Conservation (phyloP, 768 basidiomycete genomes). For the Mycena pura region DNA sequence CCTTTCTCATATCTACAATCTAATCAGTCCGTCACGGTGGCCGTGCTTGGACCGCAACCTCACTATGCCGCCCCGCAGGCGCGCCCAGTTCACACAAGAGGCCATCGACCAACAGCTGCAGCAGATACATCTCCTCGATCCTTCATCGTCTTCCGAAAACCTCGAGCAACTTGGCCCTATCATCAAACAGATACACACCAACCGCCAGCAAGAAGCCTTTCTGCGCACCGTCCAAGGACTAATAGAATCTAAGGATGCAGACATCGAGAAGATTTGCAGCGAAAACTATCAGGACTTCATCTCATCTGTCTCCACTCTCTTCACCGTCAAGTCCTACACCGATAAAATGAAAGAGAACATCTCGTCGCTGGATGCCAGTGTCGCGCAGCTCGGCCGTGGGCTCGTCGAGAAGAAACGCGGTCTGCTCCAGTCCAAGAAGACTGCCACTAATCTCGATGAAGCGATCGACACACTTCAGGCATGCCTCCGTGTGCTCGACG, state of each 20-base stretch:
- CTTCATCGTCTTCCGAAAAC: slow-evolving; percentile 90
- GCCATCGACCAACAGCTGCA: slow-evolving; percentile 89
- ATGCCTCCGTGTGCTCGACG: slow-evolving; percentile 89
- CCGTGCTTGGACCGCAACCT: too few relatives aligned
- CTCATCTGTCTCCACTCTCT: slow-evolving; percentile 93
- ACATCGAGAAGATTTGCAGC: slow-evolving; percentile 95
- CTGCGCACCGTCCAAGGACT: slow-evolving; percentile 86
- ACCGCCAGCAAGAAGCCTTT: slow-evolving; percentile 88
- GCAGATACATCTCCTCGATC: slow-evolving; percentile 88
- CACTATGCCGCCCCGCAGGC: slow-evolving; percentile 78
- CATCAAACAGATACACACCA: slow-evolving; percentile 91
- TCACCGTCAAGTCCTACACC: slow-evolving; percentile 95
- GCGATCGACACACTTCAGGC: slow-evolving; percentile 95
- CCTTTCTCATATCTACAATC: background rate
- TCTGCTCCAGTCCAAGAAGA: slow-evolving; percentile 88
- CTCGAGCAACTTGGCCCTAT: slow-evolving; percentile 95
- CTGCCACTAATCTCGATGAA: slow-evolving; percentile 93
- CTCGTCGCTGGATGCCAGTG: slow-evolving; percentile 84
- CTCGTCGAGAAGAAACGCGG: slow-evolving; percentile 94
- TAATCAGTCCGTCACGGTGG: slow-evolving; percentile 77
- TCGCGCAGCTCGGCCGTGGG: slow-evolving; percentile 85
- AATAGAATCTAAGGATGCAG: slow-evolving; percentile 91
- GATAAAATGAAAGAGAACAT: slow-evolving; percentile 93
- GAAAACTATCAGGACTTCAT: slow-evolving; percentile 99
- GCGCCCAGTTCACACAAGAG: slow-evolving; percentile 80